These are phyloP conservation scores for Exophiala phaeomuriformis DNA, from an alignment of 2,329 filamentous ascomycete genomes.

Conservation along the genomic window DNA sequence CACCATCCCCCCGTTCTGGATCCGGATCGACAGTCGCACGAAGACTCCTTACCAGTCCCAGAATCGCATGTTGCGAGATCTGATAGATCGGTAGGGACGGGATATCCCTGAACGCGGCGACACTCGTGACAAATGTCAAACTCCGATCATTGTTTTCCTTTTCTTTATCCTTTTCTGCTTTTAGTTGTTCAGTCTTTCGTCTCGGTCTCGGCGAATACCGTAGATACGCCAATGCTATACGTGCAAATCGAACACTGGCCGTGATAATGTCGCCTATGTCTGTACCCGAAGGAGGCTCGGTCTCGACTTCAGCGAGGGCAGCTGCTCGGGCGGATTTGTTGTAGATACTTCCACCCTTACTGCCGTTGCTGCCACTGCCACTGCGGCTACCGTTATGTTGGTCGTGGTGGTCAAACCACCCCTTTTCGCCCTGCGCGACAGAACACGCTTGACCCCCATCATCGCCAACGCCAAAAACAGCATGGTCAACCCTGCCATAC, in stretches of 20 bases:
- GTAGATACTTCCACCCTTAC: neutral
- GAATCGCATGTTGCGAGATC: conserved; percentile 45
- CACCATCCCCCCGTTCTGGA: conserved; percentile 24
- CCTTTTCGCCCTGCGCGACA: conserved; percentile 18
- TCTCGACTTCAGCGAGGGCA: conserved; percentile 36
- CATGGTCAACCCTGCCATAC: conserved; percentile 45
- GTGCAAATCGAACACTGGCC: conserved; percentile 42
- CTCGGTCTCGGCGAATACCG: conserved; percentile 31
- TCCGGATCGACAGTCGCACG: conserved; percentile 27
- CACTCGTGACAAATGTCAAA: conserved; percentile 40
- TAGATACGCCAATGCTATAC: conserved; percentile 46
- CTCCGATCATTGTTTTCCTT: too few species aligned
- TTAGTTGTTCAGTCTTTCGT: conserved; percentile 2
- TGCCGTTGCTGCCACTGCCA: too few species aligned
- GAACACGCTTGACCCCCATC: conserved; percentile 21
- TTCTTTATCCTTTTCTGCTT: too few species aligned
- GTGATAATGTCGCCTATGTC: conserved; percentile 40
- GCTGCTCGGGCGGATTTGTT: conserved; percentile 33
- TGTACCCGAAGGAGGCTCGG: conserved; percentile 4
- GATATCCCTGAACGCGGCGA: conserved; percentile 45
- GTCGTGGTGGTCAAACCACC: conserved; percentile 23
- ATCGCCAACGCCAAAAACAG: conserved; percentile 31
- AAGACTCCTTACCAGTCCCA: conserved; percentile 44
- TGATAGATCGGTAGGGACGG: conserved; percentile 45
- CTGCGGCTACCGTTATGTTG: too few species aligned